A percentile compares a stretch with the other conserved stretches of the same genome.
phyloP scores from a whole-genome alignment of 495 filamentous ascomycete genomes.

The Coniosporium apollinis region DNA sequence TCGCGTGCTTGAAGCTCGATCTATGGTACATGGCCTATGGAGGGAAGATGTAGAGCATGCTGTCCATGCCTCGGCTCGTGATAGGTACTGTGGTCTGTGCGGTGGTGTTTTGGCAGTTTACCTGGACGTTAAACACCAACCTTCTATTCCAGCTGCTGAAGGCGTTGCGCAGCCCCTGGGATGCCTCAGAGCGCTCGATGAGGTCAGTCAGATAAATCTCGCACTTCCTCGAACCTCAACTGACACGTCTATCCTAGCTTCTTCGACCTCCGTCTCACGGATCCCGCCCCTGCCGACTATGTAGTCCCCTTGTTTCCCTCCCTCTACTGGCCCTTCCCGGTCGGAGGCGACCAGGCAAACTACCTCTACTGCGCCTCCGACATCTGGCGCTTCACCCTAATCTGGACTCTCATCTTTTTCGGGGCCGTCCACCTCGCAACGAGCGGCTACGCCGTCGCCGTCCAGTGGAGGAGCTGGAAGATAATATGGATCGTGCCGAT shows the following conservation, averaged over 20 bases:
- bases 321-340: slow-evolving; percentile 60
- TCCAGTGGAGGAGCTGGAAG: slow-evolving; percentile 51
- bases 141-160: no score
- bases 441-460: slow-evolving; percentile 51
- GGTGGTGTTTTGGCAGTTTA: no score
- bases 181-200: no score
- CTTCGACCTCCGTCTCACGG: slow-evolving; percentile 19
- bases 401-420: slow-evolving; percentile 69
- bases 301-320: slow-evolving; percentile 66
- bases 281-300: slow-evolving; percentile 49
- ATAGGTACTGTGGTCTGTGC: no score
- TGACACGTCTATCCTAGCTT: slow-evolving; percentile 7
- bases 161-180: no score
- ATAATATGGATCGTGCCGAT: slow-evolving; percentile 62
- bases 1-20: no score
- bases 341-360: slow-evolving; percentile 30
- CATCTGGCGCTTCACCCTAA: slow-evolving; percentile 82
- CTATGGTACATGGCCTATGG: no score
- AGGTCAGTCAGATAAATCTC: no score
- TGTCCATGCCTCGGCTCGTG: no score
- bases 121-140: no score
- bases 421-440: slow-evolving; percentile 52
- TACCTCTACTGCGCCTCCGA: slow-evolving; percentile 66
- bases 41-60: no score
- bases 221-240: no score